Percentiles rank a stretch among this genome's conserved stretches.
These are phyloP conservation scores for Yamagishiella unicocca DNA, from an alignment of 139 green algal genomes.

Conservation along the genomic window DNA sequence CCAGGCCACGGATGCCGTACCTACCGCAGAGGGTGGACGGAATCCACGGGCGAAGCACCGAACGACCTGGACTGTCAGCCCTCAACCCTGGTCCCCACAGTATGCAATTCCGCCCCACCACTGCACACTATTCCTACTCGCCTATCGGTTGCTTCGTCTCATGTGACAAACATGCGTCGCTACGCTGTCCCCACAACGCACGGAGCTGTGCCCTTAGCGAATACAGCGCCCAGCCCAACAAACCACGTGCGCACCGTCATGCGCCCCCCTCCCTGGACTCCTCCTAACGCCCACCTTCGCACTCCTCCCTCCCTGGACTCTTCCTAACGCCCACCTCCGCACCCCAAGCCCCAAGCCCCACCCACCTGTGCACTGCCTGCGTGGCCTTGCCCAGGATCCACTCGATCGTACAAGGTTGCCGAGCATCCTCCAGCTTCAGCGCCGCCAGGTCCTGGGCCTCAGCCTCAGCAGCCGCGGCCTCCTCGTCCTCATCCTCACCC, in stretches of 20 bases:
- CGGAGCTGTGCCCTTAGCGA: too few species aligned
- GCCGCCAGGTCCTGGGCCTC: background rate
- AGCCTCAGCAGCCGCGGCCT: background rate
- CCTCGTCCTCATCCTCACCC: background rate
- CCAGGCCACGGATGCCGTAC: constrained; percentile 93
- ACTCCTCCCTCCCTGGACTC: background rate
- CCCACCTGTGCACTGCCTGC: constrained; percentile 73
- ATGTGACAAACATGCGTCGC: too few species aligned
- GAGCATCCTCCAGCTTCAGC: background rate
- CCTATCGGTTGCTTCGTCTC: too few species aligned
- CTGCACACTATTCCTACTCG: too few species aligned
- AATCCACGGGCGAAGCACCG: background rate
- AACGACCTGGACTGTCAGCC: too few species aligned
- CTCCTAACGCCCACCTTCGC: too few species aligned
- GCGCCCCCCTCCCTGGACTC: background rate
- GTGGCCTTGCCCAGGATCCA: constrained; percentile 87
- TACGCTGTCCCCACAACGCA: too few species aligned
- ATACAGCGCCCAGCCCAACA: too few species aligned
- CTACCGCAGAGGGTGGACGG: constrained; percentile 18
- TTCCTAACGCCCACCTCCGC: too few species aligned
- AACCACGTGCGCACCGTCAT: too few species aligned
- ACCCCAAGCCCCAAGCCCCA: background rate
- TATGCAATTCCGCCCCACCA: too few species aligned
- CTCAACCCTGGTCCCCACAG: too few species aligned
- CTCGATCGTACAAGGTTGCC: constrained; percentile 78